phyloP scores from a whole-genome alignment of 2,329 filamentous ascomycete species.

The Ilyonectria mors-panacis region DNA sequence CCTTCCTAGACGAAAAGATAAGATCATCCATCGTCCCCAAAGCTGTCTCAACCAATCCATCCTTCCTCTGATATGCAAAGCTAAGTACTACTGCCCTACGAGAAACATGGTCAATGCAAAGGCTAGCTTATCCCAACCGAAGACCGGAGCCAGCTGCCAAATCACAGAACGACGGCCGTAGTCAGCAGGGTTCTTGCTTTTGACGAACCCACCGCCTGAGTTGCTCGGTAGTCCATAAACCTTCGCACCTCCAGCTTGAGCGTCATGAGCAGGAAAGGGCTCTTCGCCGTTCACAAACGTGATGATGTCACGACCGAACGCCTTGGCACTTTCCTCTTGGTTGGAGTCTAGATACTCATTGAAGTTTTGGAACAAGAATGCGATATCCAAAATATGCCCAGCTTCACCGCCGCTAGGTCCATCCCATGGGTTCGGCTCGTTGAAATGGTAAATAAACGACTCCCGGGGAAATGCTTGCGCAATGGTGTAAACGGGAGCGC shows the following conservation, averaged over 20 bases:
- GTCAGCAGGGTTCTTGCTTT: background rate
- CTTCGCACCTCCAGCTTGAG: background rate
- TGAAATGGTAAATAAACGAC: background rate
- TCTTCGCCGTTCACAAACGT: conserved; percentile 1
- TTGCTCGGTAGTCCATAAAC: background rate
- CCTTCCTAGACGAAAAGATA: too few relatives aligned
- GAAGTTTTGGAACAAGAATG: conserved; percentile 13
- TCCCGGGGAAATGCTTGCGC: background rate
- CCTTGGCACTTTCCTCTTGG: background rate
- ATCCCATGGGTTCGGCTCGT: conserved; percentile 12
- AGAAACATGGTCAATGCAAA: background rate
- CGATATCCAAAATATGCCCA: background rate
- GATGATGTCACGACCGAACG: conserved; percentile 1
- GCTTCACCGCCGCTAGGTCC: background rate
- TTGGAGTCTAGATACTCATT: background rate
- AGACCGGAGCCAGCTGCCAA: background rate
- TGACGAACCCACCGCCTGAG: background rate
- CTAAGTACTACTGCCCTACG: background rate
- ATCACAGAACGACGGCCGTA: background rate
- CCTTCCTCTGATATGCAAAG: too few relatives aligned
- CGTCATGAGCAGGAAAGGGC: background rate
- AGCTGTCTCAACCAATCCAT: too few relatives aligned
- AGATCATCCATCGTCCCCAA: too few relatives aligned
- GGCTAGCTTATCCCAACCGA: background rate
- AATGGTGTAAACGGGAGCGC: background rate